phyloP scores from a whole-genome alignment of 2,329 filamentous ascomycete genomes.

The Pseudogymnoascus sp. region DNA sequence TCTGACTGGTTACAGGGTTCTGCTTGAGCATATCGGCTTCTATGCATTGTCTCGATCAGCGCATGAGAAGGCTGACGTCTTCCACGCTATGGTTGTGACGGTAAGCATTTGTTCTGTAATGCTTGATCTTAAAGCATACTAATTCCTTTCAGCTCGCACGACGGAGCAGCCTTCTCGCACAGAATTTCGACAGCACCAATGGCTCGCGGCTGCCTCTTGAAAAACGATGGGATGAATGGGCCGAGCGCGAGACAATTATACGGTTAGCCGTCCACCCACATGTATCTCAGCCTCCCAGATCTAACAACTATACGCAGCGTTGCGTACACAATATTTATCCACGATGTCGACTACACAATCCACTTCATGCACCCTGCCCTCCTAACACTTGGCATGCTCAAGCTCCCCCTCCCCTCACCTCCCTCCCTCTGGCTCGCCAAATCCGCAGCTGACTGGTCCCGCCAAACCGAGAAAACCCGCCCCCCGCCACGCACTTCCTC shows the following conservation, averaged over 20 bases:
- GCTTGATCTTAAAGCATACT: not conserved
- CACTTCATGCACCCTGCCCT: constrained; percentile 22
- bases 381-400: constrained; percentile 21
- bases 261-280: constrained; percentile 13
- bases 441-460: constrained; percentile 18
- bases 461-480: constrained; percentile 12
- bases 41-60: constrained; percentile 20
- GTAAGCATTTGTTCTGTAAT: constrained; percentile 12
- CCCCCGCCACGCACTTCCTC: not conserved
- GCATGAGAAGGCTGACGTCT: constrained; percentile 23
- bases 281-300: not conserved
- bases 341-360: constrained; percentile 22
- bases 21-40: constrained; percentile 21
- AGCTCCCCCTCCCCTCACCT: constrained; percentile 20
- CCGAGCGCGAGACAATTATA: constrained; percentile 20
- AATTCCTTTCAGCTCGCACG: constrained; percentile 13
- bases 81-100: constrained; percentile 22
- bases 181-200: constrained; percentile 14
- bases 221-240: constrained; percentile 22
- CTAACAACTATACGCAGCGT: constrained; percentile 14
- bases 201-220: constrained; percentile 18
- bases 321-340: constrained; percentile 21
- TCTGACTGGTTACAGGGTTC: constrained; percentile 14
- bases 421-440: constrained; percentile 21
- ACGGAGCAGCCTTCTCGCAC: constrained; percentile 20